These are phyloP conservation scores for Myxozyma geophila DNA, from an alignment of 805 yeast genomes.

Conservation along the genomic window DNA sequence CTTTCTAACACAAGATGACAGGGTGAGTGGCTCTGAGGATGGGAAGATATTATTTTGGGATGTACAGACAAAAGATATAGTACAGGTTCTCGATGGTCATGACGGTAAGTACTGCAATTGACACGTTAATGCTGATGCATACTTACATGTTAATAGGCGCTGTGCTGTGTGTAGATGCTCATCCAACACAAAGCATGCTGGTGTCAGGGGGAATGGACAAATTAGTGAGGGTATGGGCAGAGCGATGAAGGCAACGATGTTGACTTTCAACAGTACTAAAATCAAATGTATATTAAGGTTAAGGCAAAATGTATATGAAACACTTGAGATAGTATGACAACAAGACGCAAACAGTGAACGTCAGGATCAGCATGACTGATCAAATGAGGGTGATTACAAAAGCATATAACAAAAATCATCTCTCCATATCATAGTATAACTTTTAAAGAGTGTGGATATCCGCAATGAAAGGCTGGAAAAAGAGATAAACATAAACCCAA, in stretches of 20 bases:
- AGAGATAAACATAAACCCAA: background rate
- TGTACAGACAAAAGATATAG: conserved; percentile 61
- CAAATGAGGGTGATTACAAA: background rate
- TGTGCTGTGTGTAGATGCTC: conserved; percentile 38
- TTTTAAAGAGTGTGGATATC: background rate
- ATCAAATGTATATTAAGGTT: background rate
- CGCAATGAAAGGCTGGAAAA: background rate
- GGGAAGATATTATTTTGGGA: conserved; percentile 67
- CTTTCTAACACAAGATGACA: background rate
- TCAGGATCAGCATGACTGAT: background rate
- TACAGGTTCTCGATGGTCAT: conserved; percentile 42
- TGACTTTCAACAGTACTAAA: background rate
- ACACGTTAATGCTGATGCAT: too few species aligned
- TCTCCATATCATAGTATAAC: background rate
- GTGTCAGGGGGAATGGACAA: conserved; percentile 37
- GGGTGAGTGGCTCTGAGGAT: conserved; percentile 63
- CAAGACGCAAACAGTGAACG: too few species aligned
- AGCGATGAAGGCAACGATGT: background rate
- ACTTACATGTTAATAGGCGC: conserved; percentile 15
- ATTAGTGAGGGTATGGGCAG: conserved; percentile 25
- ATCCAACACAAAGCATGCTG: conserved; percentile 34
- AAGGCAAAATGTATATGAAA: background rate
- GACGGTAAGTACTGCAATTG: conserved; percentile 19
- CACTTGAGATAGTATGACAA: too few species aligned
- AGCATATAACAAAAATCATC: too few species aligned